Percentiles rank a stretch among this genome's conserved stretches.
Evolutionary conservation across 2,329 filamentous ascomycete species (phyloP).

Genomic region (Sordariomycetes sp.): DNA sequence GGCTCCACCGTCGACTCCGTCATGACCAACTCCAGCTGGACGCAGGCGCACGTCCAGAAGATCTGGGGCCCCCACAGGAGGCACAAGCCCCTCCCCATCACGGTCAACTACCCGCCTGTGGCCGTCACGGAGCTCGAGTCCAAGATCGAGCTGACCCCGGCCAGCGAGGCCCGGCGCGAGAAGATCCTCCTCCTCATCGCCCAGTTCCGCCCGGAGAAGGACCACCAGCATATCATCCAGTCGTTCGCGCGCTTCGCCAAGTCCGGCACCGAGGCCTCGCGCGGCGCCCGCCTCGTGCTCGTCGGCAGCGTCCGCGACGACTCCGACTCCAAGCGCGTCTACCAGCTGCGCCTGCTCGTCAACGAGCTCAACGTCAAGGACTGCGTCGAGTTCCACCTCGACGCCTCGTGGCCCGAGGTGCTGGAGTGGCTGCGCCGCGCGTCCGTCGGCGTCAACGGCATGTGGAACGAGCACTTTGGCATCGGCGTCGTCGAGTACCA

Average conservation of each 20-base stretch:
- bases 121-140: constrained; percentile 76
- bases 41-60: constrained; percentile 67
- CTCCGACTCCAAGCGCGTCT: constrained; percentile 70
- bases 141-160: constrained; percentile 59
- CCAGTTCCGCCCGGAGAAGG: constrained; percentile 96
- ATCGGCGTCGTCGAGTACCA: constrained; percentile 98
- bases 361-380: constrained; percentile 82
- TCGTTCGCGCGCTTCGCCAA: constrained; percentile 72
- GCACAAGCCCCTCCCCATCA: constrained; percentile 42
- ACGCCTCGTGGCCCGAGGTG: constrained; percentile 82
- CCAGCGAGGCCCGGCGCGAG: constrained; percentile 59
- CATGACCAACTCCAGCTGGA: constrained; percentile 98
- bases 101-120: constrained; percentile 83
- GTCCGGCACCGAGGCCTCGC: constrained; percentile 34
- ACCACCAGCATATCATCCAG: constrained; percentile 76
- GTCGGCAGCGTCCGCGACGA: constrained; percentile 89
- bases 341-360: constrained; percentile 74
- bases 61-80: constrained; percentile 61
- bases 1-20: constrained; percentile 82
- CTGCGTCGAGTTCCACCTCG: constrained; percentile 75
- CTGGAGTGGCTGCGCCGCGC: constrained; percentile 66
- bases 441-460: constrained; percentile 86
- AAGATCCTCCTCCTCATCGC: constrained; percentile 82
- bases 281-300: constrained; percentile 60
- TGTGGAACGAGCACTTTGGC: constrained; percentile 99